Evolutionary conservation across 805 yeast genomes (phyloP), one percentile per base, ranked within the genome.

Genomic region (Scheffersomyces coipomensis): DNA sequence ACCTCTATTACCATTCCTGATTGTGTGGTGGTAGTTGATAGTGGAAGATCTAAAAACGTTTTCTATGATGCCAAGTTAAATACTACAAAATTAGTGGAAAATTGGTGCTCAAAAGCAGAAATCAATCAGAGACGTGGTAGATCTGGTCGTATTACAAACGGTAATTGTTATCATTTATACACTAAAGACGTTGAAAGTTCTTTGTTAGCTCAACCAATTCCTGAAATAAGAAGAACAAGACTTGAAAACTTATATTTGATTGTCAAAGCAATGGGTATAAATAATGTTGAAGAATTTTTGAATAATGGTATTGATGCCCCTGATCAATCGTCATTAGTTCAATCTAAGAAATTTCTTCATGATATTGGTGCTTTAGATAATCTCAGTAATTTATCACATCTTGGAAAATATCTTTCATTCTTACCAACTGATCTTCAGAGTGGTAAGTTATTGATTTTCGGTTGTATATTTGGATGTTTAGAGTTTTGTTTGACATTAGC

Each of bases 1-100:
- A 91, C 99, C 0, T 91, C 99, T 12, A 89, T 91, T 47, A 91
- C 99, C 1, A 91, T 91, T 39, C 88, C 96, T 12, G 99, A 91
- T 61, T 87, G 91, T 61, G 96, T 89, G 9, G 95, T 81, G 0
- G 97, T 91, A 1, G 76, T 91, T 31, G 98, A 91, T 55, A 67
- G 86, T 1, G 99, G 99, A 2, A 69, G 88, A 37, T 90, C 87
- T 5, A 91, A 91, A 52, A 81, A 82, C 12, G 76, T 87, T 52
- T 75, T 78, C 19, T 91, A 81, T 54, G 90, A 88, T 55, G 52
- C 88, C 0, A 70, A 66, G 26, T 68, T 80, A 12, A 85, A 85
- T 49, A 76, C 89, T 4, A 81, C 93, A 0, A 77, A 77, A 38
- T 70, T 91, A 34, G 70, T 80, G 4, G 97, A 91, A 51, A 71